Evolutionary conservation across 1,284 basidiomycete species (phyloP).

Genomic region (Tylopilus sp.): DNA sequence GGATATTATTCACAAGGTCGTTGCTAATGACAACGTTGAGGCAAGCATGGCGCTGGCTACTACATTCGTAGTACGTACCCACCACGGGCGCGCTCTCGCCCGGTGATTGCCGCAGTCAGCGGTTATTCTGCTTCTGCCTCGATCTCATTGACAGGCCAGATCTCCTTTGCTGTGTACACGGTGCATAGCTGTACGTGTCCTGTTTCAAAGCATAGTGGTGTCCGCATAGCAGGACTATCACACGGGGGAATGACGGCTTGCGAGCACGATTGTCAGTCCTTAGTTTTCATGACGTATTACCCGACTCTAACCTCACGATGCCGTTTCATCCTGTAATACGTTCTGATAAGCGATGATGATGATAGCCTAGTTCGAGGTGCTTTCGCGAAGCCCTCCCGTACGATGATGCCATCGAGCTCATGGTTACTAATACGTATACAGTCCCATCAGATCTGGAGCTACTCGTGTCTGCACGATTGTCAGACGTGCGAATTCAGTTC

Average conservation of each 20-base stretch:
- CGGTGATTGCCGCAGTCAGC: conserved; percentile 17
- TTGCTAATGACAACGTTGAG: conserved; percentile 13
- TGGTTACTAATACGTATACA: background rate
- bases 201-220: conserved; percentile 9
- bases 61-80: background rate
- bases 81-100: background rate
- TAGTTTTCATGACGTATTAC: background rate
- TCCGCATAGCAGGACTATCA: too few relatives aligned
- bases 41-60: background rate
- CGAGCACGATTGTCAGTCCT: background rate
- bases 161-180: conserved; percentile 3
- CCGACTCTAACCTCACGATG: background rate
- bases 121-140: background rate
- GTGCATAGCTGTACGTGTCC: background rate
- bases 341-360: conserved; percentile 1
- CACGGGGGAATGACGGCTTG: conserved; percentile 1
- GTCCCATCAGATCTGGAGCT: conserved; percentile 2
- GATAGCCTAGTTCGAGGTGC: background rate
- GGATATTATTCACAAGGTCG: background rate
- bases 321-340: conserved; percentile 11
- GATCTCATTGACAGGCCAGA: conserved; percentile 4
- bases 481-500: conserved; percentile 14
- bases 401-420: conserved; percentile 1
- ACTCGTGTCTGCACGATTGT: background rate
- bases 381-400: background rate